Base-by-base conservation (phyloP, 805 yeast species). In the Starmera amethionina region DNA sequence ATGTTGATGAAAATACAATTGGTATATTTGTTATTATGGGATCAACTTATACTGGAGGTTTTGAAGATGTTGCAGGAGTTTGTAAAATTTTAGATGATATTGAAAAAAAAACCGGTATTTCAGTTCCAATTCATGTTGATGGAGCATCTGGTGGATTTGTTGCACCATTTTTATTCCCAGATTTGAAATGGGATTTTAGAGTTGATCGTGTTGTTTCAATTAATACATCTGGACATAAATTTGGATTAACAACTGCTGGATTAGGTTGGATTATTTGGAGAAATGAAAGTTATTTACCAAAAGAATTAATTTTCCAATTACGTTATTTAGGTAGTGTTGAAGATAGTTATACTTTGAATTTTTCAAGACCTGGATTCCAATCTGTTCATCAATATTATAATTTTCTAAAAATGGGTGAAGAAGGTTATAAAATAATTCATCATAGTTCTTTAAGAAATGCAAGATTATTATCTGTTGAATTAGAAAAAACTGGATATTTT, bases 261-360 rank as follows among this genome's bases (percentile, higher is more conserved):
- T 70, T 85, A 39, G 97, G 97, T 40, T 88, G 96, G 96, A 77
- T 88, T 45, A 63, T 88, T 40, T 89, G 95, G 87, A 77, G 79
- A 57, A 77, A 78, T 56, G 66, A 68, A 34, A 49, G 64, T 33
- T 72, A 70, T 54, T 68, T 88, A 46, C 93, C 96, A 19, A 69
- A 77, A 42, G 77, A 75, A 45, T 68, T 88, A 46, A 73, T 81
- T 51, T 88, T 88, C 64, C 79, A 82, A 48, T 69, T 88, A 54
- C 79, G 79, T 56, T 88, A 88, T 60, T 68, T 88, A 33, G 97
- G 97, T 30, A 94, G 95, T 18, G 71, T 79, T 6, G 96, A 88
- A 60, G 90, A 82, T 60, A 81, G 93, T 22, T 89, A 77, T 66
- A 85, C 79, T 32, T 71, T 88, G 58, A 88, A 88, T 65, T 88